Base-by-base conservation (phyloP, 2,329 filamentous ascomycete species). In the Lithohypha guttulata region DNA sequence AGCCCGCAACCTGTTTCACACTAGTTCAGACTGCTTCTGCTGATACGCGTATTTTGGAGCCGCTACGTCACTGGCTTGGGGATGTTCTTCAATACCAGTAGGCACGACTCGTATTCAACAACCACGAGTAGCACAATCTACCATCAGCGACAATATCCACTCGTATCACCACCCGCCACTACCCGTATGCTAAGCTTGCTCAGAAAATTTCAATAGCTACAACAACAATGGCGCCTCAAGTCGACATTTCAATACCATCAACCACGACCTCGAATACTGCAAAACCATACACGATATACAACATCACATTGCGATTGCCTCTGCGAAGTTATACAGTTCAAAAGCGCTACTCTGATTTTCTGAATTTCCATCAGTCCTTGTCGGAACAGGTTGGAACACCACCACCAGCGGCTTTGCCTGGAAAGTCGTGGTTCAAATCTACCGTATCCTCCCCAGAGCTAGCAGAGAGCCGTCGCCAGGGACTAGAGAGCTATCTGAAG, bases 331-430 rank as follows among this genome's bases (percentile, higher is more conserved):
- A 72, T 49, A 72, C 66, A 29, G 58, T 77, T 40, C 65, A 64
- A 31, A 79, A 79, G 55, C 74, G 76, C 48, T 80, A 79, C 62
- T 76, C 73, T 36, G 75, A 79, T 57, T 80, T 80, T 57, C 55
- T 62, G 29, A 52, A 64, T 39, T 70, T 80, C 41, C 66, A 80
- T 56, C 55, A 56, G 3, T 57, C 63, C 2, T 62, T 79, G 5
- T 59, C 60, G 22, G 61, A 64, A 15, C 66, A 75, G 47, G 65
- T 69, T 5, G 67, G 65, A 46, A 45, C 58, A 8, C 49, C 69
- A 6, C 74, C 75, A 2, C 75, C 76, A 0, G 59, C 59, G 0
- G 48, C 71, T 0, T 61, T 79, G 0, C 76, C 76, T 1, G 54
- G 62, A 0, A 80, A 80, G 53, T 71, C 69, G 8, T 79, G 75